Base-by-base conservation (phyloP, 805 yeast genomes). In the Candida ascalaphidarum region DNA sequence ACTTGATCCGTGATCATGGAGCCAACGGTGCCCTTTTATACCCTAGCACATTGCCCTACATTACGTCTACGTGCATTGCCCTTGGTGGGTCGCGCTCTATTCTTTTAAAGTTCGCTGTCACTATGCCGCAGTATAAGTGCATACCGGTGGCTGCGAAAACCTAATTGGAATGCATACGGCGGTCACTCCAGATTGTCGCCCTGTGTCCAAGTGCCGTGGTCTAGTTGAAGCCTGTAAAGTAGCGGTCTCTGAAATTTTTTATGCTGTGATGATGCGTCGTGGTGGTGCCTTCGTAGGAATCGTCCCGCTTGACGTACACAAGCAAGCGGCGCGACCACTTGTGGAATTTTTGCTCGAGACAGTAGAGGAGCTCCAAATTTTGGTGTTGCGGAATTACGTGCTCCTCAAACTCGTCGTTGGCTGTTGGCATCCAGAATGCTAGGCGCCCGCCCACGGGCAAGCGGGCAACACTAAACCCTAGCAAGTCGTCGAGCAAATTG, bases 371-470 rank as follows among this genome's bases (percentile, higher is more conserved):
- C 43, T 81, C 81, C 33, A 92, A 52, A 23, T 70, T 72, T 35
- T 72, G 65, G 52, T 92, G 96, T 41, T 74, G 76, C 4, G 97
- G 97, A 15, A 88, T 74, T 29, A 68, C 61, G 25, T 81, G 74
- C 32, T 67, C 72, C 20, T 74, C 65, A 37, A 71, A 75, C 40
- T 82, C 94, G 44, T 83, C 94, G 48, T 88, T 86, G 1, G 96
- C 94, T 1, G 94, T 81, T 0, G 98, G 98, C 92, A 88, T 84
- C 98, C 98, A 92, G 52, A 86, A 88, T 16, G 92, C 83, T 20
- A 92, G 62, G 37, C 97, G 62, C 1, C 96, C 95, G 6, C 72
- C 73, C 3, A 74, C 55, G 0, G 81, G 82, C 30, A 92, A 62
- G 41, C 88, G 70, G 10, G 67, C 61, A 3, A 86, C 74, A 0